Evolutionary conservation across 2,329 filamentous ascomycete species (phyloP).

Genomic region (Epichloe sibirici): DNA sequence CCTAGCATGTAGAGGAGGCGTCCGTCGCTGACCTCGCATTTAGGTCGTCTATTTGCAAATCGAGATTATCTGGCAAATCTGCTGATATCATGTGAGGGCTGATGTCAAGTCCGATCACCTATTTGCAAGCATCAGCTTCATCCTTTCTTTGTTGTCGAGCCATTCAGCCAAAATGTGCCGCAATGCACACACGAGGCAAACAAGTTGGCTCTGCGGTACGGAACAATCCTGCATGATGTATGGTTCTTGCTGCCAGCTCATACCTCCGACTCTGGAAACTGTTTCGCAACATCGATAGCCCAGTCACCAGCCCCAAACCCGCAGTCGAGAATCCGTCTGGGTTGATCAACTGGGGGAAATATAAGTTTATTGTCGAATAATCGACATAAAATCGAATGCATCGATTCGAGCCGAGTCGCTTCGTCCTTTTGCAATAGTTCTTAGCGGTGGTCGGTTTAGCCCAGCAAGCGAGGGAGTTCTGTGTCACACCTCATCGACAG

Average conservation of each 20-base stretch:
- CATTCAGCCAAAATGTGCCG: background rate
- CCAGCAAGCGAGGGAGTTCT: background rate
- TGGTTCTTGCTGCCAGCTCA: background rate
- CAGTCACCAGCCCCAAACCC: conserved; percentile 61
- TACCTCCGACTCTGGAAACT: conserved; percentile 53
- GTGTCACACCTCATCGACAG: conserved; percentile 54
- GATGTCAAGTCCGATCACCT: conserved; percentile 63
- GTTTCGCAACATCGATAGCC: conserved; percentile 55
- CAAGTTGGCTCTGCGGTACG: background rate
- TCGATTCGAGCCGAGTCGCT: conserved; percentile 48
- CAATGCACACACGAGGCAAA: no score
- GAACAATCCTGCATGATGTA: background rate
- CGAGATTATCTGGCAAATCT: conserved; percentile 51
- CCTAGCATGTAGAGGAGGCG: background rate
- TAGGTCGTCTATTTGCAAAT: conserved; percentile 60
- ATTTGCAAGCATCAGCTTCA: background rate
- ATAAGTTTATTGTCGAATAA: conserved; percentile 57
- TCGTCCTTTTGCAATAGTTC: conserved; percentile 41
- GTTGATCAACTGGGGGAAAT: conserved; percentile 50
- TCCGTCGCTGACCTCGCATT: conserved; percentile 41
- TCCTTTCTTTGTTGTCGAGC: background rate
- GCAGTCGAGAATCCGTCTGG: conserved; percentile 54
- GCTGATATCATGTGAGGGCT: conserved; percentile 58
- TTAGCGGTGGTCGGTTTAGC: background rate
- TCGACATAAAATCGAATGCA: conserved; percentile 49